Evolutionary conservation across 306 rosid genomes (phyloP).

Genomic region (Begonia peltatifolia): DNA sequence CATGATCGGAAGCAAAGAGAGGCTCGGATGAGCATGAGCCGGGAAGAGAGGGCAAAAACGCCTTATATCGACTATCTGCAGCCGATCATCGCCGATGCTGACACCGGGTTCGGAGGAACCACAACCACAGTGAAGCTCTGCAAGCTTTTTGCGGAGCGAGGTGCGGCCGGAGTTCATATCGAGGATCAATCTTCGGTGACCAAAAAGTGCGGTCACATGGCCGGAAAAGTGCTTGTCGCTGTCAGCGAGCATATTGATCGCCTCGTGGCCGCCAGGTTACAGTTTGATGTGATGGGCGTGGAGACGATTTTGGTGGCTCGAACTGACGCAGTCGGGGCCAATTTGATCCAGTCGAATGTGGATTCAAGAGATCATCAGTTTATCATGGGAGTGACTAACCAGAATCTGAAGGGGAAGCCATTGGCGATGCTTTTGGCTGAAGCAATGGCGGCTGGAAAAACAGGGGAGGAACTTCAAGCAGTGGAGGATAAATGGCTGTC

Average conservation of each 20-base stretch:
- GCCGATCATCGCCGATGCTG: conserved; percentile 90
- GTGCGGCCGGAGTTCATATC: conserved; percentile 92
- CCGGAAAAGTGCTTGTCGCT: conserved; percentile 78
- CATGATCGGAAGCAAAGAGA: conserved; percentile 88
- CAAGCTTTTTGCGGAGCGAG: conserved; percentile 90
- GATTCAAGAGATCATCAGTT: conserved; percentile 80
- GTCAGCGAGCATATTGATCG: conserved; percentile 73
- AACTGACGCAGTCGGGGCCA: conserved; percentile 79
- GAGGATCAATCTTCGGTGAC: conserved; percentile 90
- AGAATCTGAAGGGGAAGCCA: conserved; percentile 33
- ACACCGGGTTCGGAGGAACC: conserved; percentile 79
- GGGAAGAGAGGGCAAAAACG: conserved; percentile 62
- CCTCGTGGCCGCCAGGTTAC: conserved; percentile 88
- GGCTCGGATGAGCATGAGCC: conserved; percentile 66
- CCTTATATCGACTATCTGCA: conserved; percentile 80
- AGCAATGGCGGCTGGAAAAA: conserved; percentile 55
- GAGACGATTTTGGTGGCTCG: conserved; percentile 81
- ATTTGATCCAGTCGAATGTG: conserved; percentile 67
- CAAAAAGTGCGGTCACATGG: conserved; percentile 98
- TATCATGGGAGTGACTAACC: conserved; percentile 71
- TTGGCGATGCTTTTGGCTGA: conserved; percentile 40
- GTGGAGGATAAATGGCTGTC: conserved; percentile 64
- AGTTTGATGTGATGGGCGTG: conserved; percentile 91
- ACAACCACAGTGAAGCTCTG: conserved; percentile 93
- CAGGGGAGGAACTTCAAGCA: conserved; percentile 68